Evolutionary conservation across 495 filamentous ascomycete species (phyloP).

Genomic region (Podospora pseudocomata): DNA sequence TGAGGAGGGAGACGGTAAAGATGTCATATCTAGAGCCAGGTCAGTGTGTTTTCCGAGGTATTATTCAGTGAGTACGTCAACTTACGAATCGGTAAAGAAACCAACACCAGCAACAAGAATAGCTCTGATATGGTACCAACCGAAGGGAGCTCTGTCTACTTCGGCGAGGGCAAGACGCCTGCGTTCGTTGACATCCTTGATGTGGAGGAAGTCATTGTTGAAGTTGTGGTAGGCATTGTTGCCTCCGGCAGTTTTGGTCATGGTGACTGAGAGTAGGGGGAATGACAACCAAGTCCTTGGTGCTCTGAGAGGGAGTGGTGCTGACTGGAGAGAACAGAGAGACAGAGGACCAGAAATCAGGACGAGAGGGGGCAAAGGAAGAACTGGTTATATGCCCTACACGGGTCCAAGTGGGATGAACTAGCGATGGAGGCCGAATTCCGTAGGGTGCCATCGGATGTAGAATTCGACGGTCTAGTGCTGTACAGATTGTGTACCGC

Average conservation of each 20-base stretch:
- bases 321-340: slow-evolving; percentile 3
- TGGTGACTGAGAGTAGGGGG: neutral
- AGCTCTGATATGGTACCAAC: slow-evolving; percentile 71
- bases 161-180: slow-evolving; percentile 67
- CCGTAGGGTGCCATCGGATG: neutral
- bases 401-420: neutral
- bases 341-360: neutral
- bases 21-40: slow-evolving; percentile 46
- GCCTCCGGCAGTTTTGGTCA: slow-evolving; percentile 53
- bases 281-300: neutral
- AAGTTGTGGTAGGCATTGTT: slow-evolving; percentile 69
- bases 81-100: slow-evolving; percentile 74
- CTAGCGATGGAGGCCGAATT: neutral
- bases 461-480: neutral
- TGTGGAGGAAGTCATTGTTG: slow-evolving; percentile 58
- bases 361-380: neutral
- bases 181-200: slow-evolving; percentile 66
- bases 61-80: slow-evolving; percentile 22
- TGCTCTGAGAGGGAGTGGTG: neutral
- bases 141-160: slow-evolving; percentile 72
- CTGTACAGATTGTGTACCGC: neutral
- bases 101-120: slow-evolving; percentile 69
- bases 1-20: slow-evolving; percentile 65
- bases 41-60: neutral
- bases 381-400: neutral